These are phyloP conservation scores for Pyricularia sp. DNA, from an alignment of 2,329 filamentous ascomycete species.

Conservation along the genomic window DNA sequence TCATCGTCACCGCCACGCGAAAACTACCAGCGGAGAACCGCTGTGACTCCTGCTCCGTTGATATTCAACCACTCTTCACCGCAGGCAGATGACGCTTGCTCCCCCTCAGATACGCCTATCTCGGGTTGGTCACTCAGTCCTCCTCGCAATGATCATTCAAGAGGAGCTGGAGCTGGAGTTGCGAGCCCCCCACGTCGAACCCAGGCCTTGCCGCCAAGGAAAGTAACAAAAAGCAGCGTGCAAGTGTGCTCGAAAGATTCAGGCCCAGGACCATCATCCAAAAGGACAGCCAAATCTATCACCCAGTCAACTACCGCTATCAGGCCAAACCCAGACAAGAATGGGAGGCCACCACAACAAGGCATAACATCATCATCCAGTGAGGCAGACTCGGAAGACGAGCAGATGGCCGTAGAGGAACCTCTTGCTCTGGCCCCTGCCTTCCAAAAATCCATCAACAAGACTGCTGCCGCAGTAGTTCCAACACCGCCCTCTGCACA, in stretches of 20 bases:
- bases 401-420: slow-evolving; percentile 9
- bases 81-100: background rate
- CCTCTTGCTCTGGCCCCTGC: slow-evolving; percentile 7
- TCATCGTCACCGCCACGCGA: background rate
- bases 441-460: slow-evolving; percentile 2
- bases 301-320: background rate
- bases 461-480: slow-evolving; percentile 4
- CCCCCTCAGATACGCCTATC: background rate
- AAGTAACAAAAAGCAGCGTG: background rate
- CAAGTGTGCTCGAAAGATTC: background rate
- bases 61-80: background rate
- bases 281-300: background rate
- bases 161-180: background rate
- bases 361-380: background rate
- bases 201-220: background rate
- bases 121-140: background rate
- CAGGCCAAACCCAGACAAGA: background rate
- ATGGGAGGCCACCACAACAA: no score
- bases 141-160: background rate
- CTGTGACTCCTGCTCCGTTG: background rate
- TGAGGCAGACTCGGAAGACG: slow-evolving; percentile 8
- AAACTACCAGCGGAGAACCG: background rate
- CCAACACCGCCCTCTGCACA: slow-evolving; percentile 16
- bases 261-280: background rate
- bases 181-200: background rate